Evolutionary conservation across 2,329 filamentous ascomycete species (phyloP).

Genomic region (Colletotrichum limetticola): DNA sequence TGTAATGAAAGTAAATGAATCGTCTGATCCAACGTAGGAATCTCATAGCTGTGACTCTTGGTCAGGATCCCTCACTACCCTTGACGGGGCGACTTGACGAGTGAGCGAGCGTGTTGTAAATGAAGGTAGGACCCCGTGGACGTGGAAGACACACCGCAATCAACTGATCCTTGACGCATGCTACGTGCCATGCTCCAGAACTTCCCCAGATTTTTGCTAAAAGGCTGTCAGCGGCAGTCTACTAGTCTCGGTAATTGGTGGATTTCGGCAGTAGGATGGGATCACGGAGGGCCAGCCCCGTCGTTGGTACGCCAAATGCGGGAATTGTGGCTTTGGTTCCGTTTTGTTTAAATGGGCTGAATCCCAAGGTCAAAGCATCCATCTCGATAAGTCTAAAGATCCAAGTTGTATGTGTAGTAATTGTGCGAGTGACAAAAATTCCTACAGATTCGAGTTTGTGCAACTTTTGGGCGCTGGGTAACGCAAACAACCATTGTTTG

Average conservation of each 20-base stretch:
- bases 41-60: neutral
- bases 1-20: neutral
- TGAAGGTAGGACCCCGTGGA: conserved; percentile 15
- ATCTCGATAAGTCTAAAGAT: neutral
- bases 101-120: conserved; percentile 10
- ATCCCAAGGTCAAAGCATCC: neutral
- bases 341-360: neutral
- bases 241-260: conserved; percentile 29
- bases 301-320: conserved; percentile 7
- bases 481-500: no score
- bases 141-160: neutral
- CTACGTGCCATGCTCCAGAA: neutral
- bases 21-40: neutral
- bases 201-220: neutral
- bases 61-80: neutral
- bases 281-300: conserved; percentile 21
- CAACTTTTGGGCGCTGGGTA: no score
- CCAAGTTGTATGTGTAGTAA: neutral
- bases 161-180: neutral
- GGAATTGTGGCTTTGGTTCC: neutral
- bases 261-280: conserved; percentile 15
- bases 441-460: no score
- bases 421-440: neutral
- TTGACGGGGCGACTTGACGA: neutral
- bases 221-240: conserved; percentile 14